phyloP scores from a whole-genome alignment of 2,329 filamentous ascomycete genomes.

The Xylariaceae sp. region DNA sequence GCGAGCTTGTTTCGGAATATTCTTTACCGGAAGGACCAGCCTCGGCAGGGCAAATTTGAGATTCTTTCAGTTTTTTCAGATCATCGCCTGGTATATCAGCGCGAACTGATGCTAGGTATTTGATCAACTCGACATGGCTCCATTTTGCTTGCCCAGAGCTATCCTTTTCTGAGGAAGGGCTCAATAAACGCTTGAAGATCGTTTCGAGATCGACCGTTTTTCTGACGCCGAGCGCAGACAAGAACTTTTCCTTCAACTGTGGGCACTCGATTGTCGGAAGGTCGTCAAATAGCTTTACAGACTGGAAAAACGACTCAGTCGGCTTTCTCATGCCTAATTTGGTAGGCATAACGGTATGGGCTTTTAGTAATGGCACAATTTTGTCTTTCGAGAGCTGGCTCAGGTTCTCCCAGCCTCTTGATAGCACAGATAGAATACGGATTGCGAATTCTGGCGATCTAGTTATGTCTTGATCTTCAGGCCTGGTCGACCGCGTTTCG shows the following conservation, averaged over 20 bases:
- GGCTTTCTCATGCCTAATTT: slow-evolving; percentile 89
- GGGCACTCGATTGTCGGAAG: slow-evolving; percentile 81
- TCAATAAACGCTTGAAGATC: slow-evolving; percentile 86
- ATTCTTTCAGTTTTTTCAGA: slow-evolving; percentile 76
- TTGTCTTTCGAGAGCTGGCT: slow-evolving; percentile 68
- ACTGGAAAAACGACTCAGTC: slow-evolving; percentile 85
- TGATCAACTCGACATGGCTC: slow-evolving; percentile 94
- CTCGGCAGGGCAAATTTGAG: slow-evolving; percentile 83
- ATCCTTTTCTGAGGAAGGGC: slow-evolving; percentile 57
- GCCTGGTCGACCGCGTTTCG: slow-evolving; percentile 65
- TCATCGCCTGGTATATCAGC: slow-evolving; percentile 87
- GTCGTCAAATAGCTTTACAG: slow-evolving; percentile 95
- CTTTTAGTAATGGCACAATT: slow-evolving; percentile 68
- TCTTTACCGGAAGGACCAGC: slow-evolving; percentile 62
- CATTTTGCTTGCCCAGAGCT: slow-evolving; percentile 67
- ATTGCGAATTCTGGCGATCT: slow-evolving; percentile 75
- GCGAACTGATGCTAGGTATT: slow-evolving; percentile 88
- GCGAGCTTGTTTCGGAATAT: slow-evolving; percentile 54
- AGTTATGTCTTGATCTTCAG: slow-evolving; percentile 72
- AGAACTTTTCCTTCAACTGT: slow-evolving; percentile 87
- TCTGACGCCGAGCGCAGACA: slow-evolving; percentile 82
- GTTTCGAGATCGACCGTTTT: slow-evolving; percentile 95
- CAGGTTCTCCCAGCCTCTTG: slow-evolving; percentile 89
- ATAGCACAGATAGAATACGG: slow-evolving; percentile 78
- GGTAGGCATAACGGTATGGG: slow-evolving; percentile 82